Evolutionary conservation across 768 basidiomycete species (phyloP).

Genomic region (Atractiella rhizophila): DNA sequence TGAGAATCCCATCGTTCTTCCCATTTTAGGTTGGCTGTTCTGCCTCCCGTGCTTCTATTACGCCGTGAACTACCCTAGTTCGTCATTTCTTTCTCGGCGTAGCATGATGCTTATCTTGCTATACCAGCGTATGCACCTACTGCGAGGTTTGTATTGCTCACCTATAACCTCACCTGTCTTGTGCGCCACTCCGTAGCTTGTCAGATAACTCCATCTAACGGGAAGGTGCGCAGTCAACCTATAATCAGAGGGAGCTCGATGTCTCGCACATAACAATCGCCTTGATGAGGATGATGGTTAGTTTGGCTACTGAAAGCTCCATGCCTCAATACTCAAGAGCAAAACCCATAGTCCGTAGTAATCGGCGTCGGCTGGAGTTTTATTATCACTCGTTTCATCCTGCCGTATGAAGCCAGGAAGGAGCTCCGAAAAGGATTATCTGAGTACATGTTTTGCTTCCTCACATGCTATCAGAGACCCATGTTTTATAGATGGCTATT

Average conservation of each 20-base stretch:
- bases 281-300: too few relatives aligned
- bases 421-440: constrained; percentile 63
- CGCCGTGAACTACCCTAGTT: constrained; percentile 36
- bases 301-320: too few relatives aligned
- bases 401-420: constrained; percentile 77
- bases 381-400: constrained; percentile 69
- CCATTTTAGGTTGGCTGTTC: constrained; percentile 64
- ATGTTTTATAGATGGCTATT: constrained; percentile 44
- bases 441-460: constrained; percentile 35
- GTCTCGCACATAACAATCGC: too few relatives aligned
- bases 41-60: constrained; percentile 85
- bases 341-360: constrained; percentile 55
- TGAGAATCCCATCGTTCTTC: constrained; percentile 44
- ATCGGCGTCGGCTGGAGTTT: constrained; percentile 72
- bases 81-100: constrained; percentile 13
- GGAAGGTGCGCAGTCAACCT: too few relatives aligned
- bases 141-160: constrained; percentile 54
- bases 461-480: neutral
- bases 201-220: too few relatives aligned
- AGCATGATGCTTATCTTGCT: constrained; percentile 18
- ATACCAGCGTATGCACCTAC: constrained; percentile 39
- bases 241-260: constrained; percentile 7
- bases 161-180: constrained; percentile 57
- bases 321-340: too few relatives aligned
- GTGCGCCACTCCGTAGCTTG: too few relatives aligned